Evolutionary conservation across 2,329 filamentous ascomycete species (phyloP).

Genomic region (Fusarium virguliforme): DNA sequence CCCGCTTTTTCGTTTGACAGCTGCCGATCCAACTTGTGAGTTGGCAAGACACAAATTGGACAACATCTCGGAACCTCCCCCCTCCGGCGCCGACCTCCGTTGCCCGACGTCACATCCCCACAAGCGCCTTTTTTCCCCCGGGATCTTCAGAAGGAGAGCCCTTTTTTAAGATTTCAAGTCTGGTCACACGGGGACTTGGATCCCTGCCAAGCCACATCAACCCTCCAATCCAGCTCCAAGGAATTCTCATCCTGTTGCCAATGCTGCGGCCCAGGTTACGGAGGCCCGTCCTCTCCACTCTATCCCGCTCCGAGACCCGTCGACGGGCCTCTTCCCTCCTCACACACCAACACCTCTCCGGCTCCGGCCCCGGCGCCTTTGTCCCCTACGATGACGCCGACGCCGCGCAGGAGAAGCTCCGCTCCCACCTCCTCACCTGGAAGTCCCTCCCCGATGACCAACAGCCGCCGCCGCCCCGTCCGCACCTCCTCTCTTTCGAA

Average conservation of each 20-base stretch:
- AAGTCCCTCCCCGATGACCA: slow-evolving; percentile 50
- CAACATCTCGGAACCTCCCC: slow-evolving; percentile 17
- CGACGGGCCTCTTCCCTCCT: slow-evolving; percentile 47
- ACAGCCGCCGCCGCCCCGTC: slow-evolving; percentile 64
- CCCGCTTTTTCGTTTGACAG: slow-evolving; percentile 20
- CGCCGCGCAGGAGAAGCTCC: slow-evolving; percentile 55
- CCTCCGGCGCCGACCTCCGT: slow-evolving; percentile 31
- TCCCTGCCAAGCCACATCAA: slow-evolving; percentile 27
- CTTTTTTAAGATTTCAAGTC: slow-evolving; percentile 21
- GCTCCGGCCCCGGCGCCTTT: slow-evolving; percentile 42
- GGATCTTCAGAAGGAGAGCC: slow-evolving; percentile 36
- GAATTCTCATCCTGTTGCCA: neutral
- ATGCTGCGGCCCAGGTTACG: slow-evolving; percentile 31
- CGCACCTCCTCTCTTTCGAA: slow-evolving; percentile 86
- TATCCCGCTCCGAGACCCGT: slow-evolving; percentile 25
- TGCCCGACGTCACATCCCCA: slow-evolving; percentile 42
- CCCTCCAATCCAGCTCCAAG: neutral
- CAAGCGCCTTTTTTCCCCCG: slow-evolving; percentile 19
- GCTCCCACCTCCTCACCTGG: slow-evolving; percentile 56
- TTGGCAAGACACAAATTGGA: neutral
- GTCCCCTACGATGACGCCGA: slow-evolving; percentile 55
- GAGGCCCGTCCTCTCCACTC: slow-evolving; percentile 36
- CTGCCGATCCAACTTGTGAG: slow-evolving; percentile 15
- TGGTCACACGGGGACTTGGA: slow-evolving; percentile 22
- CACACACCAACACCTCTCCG: slow-evolving; percentile 53